phyloP scores from a whole-genome alignment of 805 yeast species.

The Metschnikowia lochheadii region DNA sequence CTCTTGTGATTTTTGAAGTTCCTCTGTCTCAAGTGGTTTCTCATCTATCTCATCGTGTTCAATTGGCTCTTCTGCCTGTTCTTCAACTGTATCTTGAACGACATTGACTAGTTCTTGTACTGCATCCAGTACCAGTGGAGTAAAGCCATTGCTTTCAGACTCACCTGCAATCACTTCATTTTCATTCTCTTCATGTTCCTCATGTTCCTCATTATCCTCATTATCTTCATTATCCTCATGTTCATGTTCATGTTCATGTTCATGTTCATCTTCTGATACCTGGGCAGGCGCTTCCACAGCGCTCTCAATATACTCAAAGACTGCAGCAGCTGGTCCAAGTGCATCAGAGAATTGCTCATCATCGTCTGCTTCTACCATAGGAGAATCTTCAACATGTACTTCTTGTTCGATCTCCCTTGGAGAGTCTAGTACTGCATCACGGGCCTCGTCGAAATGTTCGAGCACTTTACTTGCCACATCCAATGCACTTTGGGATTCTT shows the following conservation, averaged over 20 bases:
- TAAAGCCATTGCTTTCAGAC: neutral
- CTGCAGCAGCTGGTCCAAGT: neutral
- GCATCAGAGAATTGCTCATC: neutral
- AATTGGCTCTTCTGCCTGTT: neutral
- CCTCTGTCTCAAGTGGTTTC: no score
- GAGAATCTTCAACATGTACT: neutral
- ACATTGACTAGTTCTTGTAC: neutral
- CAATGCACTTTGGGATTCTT: neutral
- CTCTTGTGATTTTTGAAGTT: neutral
- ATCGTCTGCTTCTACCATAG: neutral
- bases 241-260: neutral
- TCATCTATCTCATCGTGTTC: neutral
- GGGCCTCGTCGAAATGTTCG: neutral
- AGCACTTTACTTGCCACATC: neutral
- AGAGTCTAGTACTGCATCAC: neutral
- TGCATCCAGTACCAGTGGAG: neutral
- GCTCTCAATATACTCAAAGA: neutral
- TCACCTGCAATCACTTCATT: neutral
- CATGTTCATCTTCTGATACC: neutral
- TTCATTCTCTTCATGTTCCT: neutral
- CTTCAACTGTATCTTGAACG: neutral
- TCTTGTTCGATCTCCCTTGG: neutral
- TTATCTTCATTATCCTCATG: no score
- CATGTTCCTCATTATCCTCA: neutral
- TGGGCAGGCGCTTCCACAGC: neutral